Evolutionary conservation across 2,329 filamentous ascomycete genomes (phyloP), one percentile per base, ranked within the genome.

Genomic region (Pyricularia sp.): DNA sequence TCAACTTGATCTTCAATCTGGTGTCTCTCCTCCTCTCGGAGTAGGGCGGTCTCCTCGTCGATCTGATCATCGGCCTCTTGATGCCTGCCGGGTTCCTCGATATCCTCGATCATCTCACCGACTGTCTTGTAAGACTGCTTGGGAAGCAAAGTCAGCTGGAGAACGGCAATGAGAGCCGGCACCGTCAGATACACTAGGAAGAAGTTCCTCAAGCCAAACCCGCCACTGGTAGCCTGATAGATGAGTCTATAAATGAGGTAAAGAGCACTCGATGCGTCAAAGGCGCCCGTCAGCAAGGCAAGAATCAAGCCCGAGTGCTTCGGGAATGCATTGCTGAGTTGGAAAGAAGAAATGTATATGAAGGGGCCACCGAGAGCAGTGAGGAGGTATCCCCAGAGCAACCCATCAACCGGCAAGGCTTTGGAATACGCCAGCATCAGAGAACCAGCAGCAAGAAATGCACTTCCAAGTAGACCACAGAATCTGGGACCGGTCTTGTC

Each of bases 301-400:
- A 96, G 82, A 71, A 96, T 92, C n/a, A 92, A 81, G 1, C 92
- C 92, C 0, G 91, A 91, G 74, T 90, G 85, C 66, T 85, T 85
- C 0, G 92, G 92, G 75, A 96, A 94, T 2, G 92, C 89, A 77
- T 95, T 95, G 58, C 91, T 93, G 58, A 95, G 85, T 76, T 95
- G 92, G 78, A 94, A 94, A 3, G 90, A 91, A 10, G 91, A 89
- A 69, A 95, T 92, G 78, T 93, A 95, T 67, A 92, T 86, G 74
- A 93, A 94, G 2, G 92, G 91, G 0, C 92, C 92, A 25, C 92
- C 92, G 1, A 94, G 83, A 0, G 92, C 90, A 9, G 95, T 83
- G 69, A 92, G 87, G 26, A 94, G 81, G 77, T 94, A 94, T 20
- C 91, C 92, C 5, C 87, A 81, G 25, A 92, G 85, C 74, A 90